Evolutionary conservation across 495 filamentous ascomycete species (phyloP).

Genomic region (Podospora sp.): DNA sequence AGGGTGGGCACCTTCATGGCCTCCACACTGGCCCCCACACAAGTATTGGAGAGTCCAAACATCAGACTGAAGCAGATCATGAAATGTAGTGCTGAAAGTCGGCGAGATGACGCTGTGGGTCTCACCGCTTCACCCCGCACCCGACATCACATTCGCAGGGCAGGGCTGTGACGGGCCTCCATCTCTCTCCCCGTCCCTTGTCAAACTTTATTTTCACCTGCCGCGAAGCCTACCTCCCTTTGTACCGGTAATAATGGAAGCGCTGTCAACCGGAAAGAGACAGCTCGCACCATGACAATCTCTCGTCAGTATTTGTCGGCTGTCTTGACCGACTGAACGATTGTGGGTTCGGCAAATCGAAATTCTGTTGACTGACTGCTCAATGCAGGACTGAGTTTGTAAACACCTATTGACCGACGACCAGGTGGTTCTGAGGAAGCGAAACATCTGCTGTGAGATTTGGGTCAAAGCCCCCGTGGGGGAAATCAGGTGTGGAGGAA

Average conservation of each 20-base stretch:
- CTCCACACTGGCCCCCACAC: background rate
- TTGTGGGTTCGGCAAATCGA: background rate
- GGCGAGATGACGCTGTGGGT: background rate
- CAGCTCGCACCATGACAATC: no score
- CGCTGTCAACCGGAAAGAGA: no score
- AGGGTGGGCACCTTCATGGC: background rate
- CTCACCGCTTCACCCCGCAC: background rate
- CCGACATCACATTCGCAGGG: background rate
- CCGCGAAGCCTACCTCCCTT: no score
- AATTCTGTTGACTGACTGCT: background rate
- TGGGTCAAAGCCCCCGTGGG: background rate
- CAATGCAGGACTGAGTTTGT: no score
- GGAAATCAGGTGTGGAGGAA: background rate
- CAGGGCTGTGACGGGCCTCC: background rate
- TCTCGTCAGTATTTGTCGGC: background rate
- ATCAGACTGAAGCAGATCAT: background rate
- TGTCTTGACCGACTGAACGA: background rate
- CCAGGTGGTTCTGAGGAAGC: no score
- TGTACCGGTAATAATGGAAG: no score
- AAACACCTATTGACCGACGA: no score
- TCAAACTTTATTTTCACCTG: conserved; percentile 10
- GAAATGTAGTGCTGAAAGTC: background rate
- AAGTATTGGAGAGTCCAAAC: background rate
- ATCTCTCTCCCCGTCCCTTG: background rate
- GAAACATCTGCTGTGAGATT: no score